phyloP scores from a whole-genome alignment of 129 eudicot genomes.

The Flaveria ramosissima region DNA sequence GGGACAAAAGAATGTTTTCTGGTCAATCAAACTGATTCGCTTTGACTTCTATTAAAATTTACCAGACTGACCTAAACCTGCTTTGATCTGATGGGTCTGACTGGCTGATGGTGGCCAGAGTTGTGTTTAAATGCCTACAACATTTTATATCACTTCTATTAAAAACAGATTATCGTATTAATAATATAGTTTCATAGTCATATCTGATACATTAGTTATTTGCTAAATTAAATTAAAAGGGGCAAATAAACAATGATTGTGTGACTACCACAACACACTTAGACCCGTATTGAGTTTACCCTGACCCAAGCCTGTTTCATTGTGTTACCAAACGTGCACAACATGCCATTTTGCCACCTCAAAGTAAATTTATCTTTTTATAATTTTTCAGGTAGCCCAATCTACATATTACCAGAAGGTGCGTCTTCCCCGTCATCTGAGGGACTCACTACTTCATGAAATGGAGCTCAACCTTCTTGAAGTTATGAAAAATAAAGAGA shows the following conservation, averaged over 20 bases:
- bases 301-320: not conserved
- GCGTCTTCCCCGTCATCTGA: slow-evolving; percentile 74
- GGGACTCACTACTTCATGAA: slow-evolving; percentile 69
- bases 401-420: slow-evolving; percentile 43
- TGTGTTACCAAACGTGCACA: not conserved
- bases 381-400: slow-evolving; percentile 40
- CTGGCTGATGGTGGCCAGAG: not conserved
- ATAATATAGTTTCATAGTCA: not conserved
- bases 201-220: not conserved
- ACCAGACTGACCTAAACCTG: not conserved
- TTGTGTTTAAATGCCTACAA: not conserved
- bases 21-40: not conserved
- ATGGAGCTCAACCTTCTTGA: slow-evolving; percentile 70
- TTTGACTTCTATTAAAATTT: not conserved
- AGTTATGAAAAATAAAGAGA: slow-evolving; percentile 48
- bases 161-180: not conserved
- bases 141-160: not conserved
- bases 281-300: slow-evolving; percentile 5
- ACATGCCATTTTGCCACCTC: slow-evolving; percentile 7
- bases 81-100: not conserved
- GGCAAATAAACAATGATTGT: not conserved
- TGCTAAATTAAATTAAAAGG: not conserved
- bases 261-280: slow-evolving; percentile 6
- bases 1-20: not conserved
- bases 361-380: slow-evolving; percentile 14